Percentiles rank a stretch among this genome's conserved stretches.
Conservation (phyloP, 1,284 basidiomycete genomes). For the Rhodofomes roseus region DNA sequence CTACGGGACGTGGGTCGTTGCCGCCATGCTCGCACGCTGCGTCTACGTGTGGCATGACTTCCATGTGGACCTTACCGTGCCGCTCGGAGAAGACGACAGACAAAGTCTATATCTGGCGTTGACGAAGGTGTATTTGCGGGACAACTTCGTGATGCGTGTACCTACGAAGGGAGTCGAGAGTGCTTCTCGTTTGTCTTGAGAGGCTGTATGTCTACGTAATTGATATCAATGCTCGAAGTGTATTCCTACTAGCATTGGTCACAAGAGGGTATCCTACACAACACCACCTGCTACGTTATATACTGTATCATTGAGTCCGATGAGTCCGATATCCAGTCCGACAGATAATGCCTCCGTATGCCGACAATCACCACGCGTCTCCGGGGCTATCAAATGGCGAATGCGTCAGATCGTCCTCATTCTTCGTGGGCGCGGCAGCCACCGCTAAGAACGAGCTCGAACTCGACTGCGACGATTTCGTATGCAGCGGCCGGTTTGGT, state of each 20-base stretch:
- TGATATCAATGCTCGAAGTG: too few relatives aligned
- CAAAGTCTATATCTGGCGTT: conserved; percentile 39
- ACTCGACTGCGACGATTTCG: conserved; percentile 21
- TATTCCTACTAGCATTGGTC: too few relatives aligned
- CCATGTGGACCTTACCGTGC: conserved; percentile 27
- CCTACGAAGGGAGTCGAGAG: not conserved
- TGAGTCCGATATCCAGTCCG: too few relatives aligned
- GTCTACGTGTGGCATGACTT: conserved; percentile 38
- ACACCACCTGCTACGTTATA: too few relatives aligned
- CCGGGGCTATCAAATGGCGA: conserved; percentile 48
- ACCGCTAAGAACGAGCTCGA: conserved; percentile 18
- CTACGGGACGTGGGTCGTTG: conserved; percentile 26
- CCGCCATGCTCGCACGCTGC: conserved; percentile 28
- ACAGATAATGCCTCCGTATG: too few relatives aligned
- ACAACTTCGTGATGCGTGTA: conserved; percentile 2
- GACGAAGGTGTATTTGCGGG: conserved; percentile 6
- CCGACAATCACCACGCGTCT: conserved; percentile 10
- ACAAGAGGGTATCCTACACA: too few relatives aligned
- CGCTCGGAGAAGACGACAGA: conserved; percentile 41
- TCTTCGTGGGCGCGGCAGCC: conserved; percentile 17
- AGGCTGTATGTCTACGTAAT: too few relatives aligned
- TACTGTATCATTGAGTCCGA: too few relatives aligned
- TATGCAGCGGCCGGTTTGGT: conserved; percentile 17
- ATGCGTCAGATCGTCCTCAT: conserved; percentile 30
- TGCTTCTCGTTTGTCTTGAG: too few relatives aligned